Percentiles rank a stretch among this genome's conserved stretches.
Conservation (phyloP, 192 early-diverging fungal species). For the Podila clonocystis region DNA sequence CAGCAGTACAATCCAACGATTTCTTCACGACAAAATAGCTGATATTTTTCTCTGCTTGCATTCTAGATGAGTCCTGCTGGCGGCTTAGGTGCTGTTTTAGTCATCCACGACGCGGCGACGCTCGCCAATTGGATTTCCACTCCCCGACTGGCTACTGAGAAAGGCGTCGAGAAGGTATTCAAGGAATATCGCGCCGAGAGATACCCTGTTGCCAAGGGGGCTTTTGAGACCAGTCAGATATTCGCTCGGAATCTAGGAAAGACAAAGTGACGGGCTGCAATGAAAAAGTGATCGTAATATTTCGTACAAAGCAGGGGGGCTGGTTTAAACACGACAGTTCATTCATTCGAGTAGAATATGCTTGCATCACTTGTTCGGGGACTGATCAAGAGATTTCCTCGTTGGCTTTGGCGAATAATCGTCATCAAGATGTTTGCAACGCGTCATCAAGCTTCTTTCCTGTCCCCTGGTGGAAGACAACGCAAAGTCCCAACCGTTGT, state of each 20-base stretch:
- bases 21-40: too few species aligned
- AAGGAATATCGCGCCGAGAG: not conserved
- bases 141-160: not conserved
- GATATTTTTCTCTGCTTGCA: too few species aligned
- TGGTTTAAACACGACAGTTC: too few species aligned
- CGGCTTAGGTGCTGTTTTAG: not conserved
- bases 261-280: not conserved
- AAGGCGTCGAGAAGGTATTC: not conserved
- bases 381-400: not conserved
- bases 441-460: not conserved
- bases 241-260: not conserved
- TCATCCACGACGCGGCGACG: not conserved
- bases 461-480: not conserved
- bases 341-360: too few species aligned
- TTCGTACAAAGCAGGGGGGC: too few species aligned
- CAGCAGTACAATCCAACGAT: too few species aligned
- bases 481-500: not conserved
- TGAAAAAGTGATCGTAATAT: too few species aligned
- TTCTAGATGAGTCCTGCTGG: not conserved
- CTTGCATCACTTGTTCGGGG: not conserved
- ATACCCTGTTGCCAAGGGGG: not conserved
- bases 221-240: not conserved
- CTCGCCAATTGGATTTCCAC: not conserved
- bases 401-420: not conserved
- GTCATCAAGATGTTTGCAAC: not conserved